Percentiles rank a stretch among this genome's conserved stretches.
phyloP scores from a whole-genome alignment of 2,329 filamentous ascomycete genomes.

The Aspergillaceae sp. region DNA sequence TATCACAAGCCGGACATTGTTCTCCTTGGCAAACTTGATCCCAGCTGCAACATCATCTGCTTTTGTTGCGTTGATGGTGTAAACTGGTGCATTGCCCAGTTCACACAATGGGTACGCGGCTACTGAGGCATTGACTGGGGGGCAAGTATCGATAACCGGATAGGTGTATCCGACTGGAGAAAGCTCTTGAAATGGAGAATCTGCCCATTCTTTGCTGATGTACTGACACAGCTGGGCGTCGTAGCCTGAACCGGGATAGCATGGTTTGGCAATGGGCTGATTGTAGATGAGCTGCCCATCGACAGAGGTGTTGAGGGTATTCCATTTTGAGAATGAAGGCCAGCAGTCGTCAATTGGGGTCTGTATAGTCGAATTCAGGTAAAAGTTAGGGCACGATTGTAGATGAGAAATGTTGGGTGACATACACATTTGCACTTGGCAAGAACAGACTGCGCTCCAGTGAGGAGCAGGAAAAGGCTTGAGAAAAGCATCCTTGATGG shows the following conservation, averaged over 20 bases:
- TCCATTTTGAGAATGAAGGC: slow-evolving; percentile 26
- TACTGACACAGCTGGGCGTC: slow-evolving; percentile 12
- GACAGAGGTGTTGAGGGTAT: slow-evolving; percentile 28
- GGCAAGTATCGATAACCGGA: slow-evolving; percentile 27
- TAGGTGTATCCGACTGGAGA: slow-evolving; percentile 19
- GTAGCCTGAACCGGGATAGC: slow-evolving; percentile 22
- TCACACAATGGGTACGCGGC: slow-evolving; percentile 14
- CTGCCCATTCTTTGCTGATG: slow-evolving; percentile 13
- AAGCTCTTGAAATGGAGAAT: slow-evolving; percentile 8
- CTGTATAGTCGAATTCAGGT: not conserved
- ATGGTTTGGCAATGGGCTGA: slow-evolving; percentile 30
- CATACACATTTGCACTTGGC: not conserved
- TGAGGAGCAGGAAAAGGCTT: not conserved
- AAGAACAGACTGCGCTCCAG: not conserved
- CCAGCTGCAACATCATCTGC: slow-evolving; percentile 20
- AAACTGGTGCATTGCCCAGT: slow-evolving; percentile 24
- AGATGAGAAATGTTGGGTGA: not conserved
- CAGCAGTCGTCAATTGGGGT: slow-evolving; percentile 20
- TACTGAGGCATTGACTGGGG: slow-evolving; percentile 24
- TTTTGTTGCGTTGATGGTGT: slow-evolving; percentile 28
- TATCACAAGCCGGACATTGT: slow-evolving; percentile 46
- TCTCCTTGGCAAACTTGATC: slow-evolving; percentile 36
- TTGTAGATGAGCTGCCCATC: slow-evolving; percentile 31
- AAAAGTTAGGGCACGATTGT: not conserved
- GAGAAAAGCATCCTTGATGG: not conserved